Conservation (phyloP, 768 basidiomycete genomes). For the Amanita muscaria region DNA sequence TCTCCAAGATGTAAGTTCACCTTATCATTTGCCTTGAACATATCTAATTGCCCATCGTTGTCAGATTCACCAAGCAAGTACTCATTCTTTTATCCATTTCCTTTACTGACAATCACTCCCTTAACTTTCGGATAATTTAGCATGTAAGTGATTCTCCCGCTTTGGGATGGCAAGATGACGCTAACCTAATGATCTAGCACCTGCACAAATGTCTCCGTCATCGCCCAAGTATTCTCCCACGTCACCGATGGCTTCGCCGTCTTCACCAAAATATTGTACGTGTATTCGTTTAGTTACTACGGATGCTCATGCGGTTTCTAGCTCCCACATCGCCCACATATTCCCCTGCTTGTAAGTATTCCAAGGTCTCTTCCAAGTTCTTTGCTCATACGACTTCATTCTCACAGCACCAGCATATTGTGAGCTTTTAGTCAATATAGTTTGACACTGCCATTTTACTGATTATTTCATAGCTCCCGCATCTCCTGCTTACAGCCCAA, state of each 20-base stretch:
- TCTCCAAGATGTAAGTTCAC: slow-evolving; percentile 73
- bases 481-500: slow-evolving; percentile 81
- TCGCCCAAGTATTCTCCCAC: slow-evolving; percentile 93
- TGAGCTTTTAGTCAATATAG: slow-evolving; percentile 30
- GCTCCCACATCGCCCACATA: slow-evolving; percentile 84
- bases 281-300: slow-evolving; percentile 10
- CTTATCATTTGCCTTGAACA: slow-evolving; percentile 8
- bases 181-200: slow-evolving; percentile 36
- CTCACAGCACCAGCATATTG: slow-evolving; percentile 70
- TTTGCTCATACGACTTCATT: slow-evolving; percentile 1
- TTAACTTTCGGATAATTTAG: slow-evolving; percentile 23
- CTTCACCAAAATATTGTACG: slow-evolving; percentile 90
- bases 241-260: slow-evolving; percentile 80
- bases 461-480: slow-evolving; percentile 51
- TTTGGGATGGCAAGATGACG: background rate
- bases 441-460: background rate
- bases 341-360: slow-evolving; percentile 73
- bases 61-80: slow-evolving; percentile 76
- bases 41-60: slow-evolving; percentile 15
- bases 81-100: slow-evolving; percentile 1
- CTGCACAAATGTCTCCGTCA: slow-evolving; percentile 77
- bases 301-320: slow-evolving; percentile 21
- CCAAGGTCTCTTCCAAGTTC: background rate
- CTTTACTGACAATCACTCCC: slow-evolving; percentile 18
- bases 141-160: slow-evolving; percentile 42